Evolutionary conservation across 345 rosid genomes (phyloP), one percentile per base, ranked within the genome.

Genomic region (Xanthoceras sorbifolium): DNA sequence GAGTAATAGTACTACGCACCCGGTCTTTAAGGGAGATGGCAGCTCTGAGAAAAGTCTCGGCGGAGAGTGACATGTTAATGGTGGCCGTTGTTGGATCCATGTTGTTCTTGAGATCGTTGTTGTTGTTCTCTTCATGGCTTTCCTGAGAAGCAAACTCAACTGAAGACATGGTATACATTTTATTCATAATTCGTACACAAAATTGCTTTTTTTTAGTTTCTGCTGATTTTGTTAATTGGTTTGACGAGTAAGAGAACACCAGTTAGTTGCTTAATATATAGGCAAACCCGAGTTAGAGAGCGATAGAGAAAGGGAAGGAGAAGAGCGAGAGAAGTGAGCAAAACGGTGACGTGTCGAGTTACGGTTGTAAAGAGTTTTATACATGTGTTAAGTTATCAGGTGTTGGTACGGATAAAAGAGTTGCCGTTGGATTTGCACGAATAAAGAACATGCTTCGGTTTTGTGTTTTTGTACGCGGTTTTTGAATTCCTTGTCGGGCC

Each of bases 1-100:
- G n/a, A 6, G 3, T 38, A 9, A 11, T 40, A 40, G 44, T 1
- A 10, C 0, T 9, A 42, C 20, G 1, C 44, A 92, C 97, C 97
- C 86, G 87, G 81, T 90, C 81, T 79, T 92, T 90, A 73, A 93
- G 90, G 60, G 90, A 88, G 36, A 86, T n/a, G 78, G 96, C 98
- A 12, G 92, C 94, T 76, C 67, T 69, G 76, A 89, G 91, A 57
- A 87, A 87, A 73, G 85, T 72, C 4, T 91, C 88, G 0, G 74
- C 20, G 0, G 89, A 50, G 71, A 94, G 85, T 6, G 83, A 69
- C 34, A 87, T 77, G 31, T 57, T 60, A 5, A 73, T n/a, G 23
- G 74, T 64, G 64, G 77, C 83, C 69, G 77, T 52, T 9, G 77
- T 52, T 9, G 85, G 91, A 78, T 89, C 84, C 26, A 84, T 32